phyloP scores from a whole-genome alignment of 805 yeast species.

The Ogataea haglerorum region DNA sequence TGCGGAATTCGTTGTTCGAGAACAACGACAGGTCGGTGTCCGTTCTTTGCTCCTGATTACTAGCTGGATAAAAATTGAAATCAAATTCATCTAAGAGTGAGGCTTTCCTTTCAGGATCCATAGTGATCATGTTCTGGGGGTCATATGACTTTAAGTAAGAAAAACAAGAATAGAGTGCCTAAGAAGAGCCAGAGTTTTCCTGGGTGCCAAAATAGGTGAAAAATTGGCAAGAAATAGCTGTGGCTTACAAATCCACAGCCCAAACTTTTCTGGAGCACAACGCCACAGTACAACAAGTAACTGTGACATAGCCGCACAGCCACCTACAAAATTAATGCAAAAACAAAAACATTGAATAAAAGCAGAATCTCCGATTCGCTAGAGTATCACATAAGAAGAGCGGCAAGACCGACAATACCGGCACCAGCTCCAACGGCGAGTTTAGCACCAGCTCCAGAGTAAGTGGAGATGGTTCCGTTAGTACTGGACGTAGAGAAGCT shows the following conservation, averaged over 20 bases:
- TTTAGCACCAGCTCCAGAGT: conserved; percentile 17
- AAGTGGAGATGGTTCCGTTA: conserved; percentile 11
- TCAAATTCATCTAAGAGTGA: conserved; percentile 19
- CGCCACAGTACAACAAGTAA: conserved; percentile 4
- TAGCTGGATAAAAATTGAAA: conserved; percentile 11
- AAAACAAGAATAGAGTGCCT: background rate
- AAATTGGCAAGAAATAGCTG: background rate
- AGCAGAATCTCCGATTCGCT: background rate
- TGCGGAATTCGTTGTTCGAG: conserved; percentile 25
- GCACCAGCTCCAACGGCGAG: conserved; percentile 22
- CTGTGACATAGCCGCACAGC: background rate
- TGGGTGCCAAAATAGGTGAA: background rate
- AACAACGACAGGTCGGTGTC: conserved; percentile 21
- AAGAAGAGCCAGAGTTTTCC: background rate
- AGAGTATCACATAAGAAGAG: conserved; percentile 17
- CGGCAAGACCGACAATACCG: conserved; percentile 19
- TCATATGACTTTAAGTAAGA: conserved; percentile 11
- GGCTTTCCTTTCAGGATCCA: conserved; percentile 5
- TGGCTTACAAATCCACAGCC: background rate
- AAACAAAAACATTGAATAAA: background rate
- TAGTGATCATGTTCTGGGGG: background rate
- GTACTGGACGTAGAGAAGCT: background rate
- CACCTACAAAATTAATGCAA: background rate
- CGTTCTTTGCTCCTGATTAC: background rate
- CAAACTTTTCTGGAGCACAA: background rate